These are phyloP conservation scores for Taiozyma sp. DNA, from an alignment of 1,139 yeast species.

Conservation along the genomic window DNA sequence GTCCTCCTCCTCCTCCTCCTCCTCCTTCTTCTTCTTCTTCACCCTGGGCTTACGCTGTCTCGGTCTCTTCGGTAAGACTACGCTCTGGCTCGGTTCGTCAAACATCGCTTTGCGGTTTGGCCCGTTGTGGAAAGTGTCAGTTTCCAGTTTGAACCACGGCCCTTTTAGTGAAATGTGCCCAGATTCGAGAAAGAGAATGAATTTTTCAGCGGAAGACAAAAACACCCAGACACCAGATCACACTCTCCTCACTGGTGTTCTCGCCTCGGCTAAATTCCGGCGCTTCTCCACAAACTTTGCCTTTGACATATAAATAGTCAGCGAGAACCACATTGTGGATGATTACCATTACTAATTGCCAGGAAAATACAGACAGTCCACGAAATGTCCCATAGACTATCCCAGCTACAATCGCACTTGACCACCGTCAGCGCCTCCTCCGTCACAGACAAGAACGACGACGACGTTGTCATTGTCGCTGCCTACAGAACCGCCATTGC, in stretches of 20 bases:
- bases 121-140: not conserved
- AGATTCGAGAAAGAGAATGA: not conserved
- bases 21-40: not conserved
- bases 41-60: not conserved
- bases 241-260: not conserved
- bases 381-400: conserved; percentile 40
- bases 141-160: not conserved
- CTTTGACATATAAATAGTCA: not conserved
- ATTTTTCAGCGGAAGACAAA: no score
- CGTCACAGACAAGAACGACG: conserved; percentile 45
- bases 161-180: not conserved
- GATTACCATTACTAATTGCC: not conserved
- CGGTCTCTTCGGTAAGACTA: not conserved
- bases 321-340: not conserved
- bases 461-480: conserved; percentile 81
- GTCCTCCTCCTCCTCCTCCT: not conserved
- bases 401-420: conserved; percentile 55
- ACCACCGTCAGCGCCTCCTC: conserved; percentile 28
- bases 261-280: not conserved
- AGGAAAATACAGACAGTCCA: not conserved
- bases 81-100: not conserved
- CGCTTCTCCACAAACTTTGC: not conserved
- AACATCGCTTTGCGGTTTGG: not conserved
- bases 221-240: not conserved
- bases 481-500: conserved; percentile 91